Percentiles rank a stretch among this genome's conserved stretches.
Evolutionary conservation across 345 rosid species (phyloP).

Genomic region (Citrus trifoliata): DNA sequence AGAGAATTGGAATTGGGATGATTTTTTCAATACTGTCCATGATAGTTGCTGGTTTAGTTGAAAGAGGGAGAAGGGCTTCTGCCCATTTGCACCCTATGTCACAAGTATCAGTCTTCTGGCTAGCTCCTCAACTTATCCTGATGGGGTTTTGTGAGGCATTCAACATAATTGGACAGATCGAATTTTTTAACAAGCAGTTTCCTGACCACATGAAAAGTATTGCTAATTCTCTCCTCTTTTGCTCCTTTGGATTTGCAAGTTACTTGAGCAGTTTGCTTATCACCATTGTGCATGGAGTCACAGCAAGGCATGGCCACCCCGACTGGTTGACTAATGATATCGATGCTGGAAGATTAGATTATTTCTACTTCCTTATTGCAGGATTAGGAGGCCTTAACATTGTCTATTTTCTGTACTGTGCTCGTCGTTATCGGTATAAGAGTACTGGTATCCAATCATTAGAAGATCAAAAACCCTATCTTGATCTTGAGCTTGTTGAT

Average conservation of each 20-base stretch:
- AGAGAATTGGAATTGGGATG: conserved; percentile 53
- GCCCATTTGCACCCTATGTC: conserved; percentile 23
- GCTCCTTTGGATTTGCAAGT: conserved; percentile 33
- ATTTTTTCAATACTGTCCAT: conserved; percentile 43
- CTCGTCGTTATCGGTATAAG: conserved; percentile 44
- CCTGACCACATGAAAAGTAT: conserved; percentile 67
- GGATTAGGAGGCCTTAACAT: conserved; percentile 45
- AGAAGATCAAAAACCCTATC: conserved; percentile 1
- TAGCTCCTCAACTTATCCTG: conserved; percentile 56
- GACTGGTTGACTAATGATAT: conserved; percentile 55
- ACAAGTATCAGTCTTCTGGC: conserved; percentile 48
- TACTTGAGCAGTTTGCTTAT: conserved; percentile 39
- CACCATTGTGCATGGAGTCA: conserved; percentile 31
- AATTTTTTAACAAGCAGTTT: conserved; percentile 58
- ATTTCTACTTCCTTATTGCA: conserved; percentile 52
- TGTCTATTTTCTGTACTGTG: conserved; percentile 41
- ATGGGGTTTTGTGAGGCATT: conserved; percentile 63
- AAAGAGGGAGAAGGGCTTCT: conserved; percentile 36
- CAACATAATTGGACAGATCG: conserved; percentile 52
- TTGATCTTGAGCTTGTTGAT: conserved; percentile 17
- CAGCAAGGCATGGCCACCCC: conserved; percentile 38
- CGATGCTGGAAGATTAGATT: conserved; percentile 51
- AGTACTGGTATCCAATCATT: conserved; percentile 7
- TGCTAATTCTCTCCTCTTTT: conserved; percentile 46
- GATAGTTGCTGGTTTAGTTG: conserved; percentile 49